These are phyloP conservation scores for Rhodofomes roseus DNA, from an alignment of 1,284 basidiomycete genomes.

Conservation along the genomic window DNA sequence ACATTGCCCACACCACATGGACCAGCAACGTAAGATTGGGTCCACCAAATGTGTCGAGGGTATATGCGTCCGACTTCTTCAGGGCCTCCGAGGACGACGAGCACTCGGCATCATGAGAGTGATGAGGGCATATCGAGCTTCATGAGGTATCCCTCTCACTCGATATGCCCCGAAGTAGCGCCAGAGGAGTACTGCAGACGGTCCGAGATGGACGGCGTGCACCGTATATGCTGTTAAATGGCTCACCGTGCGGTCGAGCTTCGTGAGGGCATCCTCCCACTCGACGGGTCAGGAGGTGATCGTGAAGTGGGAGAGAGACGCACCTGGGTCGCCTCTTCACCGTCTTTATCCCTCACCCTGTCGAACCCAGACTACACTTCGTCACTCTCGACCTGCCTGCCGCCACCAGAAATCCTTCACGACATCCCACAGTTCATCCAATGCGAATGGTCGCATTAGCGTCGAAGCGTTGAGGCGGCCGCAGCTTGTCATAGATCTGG, in stretches of 20 bases:
- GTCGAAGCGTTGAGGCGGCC: neutral
- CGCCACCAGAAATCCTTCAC: neutral
- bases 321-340: neutral
- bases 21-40: too few relatives aligned
- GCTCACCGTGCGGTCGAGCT: slow-evolving; percentile 11
- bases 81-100: neutral
- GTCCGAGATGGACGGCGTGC: neutral
- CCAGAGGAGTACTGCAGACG: neutral
- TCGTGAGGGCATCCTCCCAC: slow-evolving; percentile 22
- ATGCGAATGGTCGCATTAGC: neutral
- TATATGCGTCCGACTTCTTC: neutral
- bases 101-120: neutral
- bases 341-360: neutral
- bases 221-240: neutral
- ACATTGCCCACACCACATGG: too few relatives aligned
- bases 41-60: too few relatives aligned
- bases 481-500: neutral
- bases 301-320: neutral
- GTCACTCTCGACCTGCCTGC: neutral
- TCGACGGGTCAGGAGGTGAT: slow-evolving; percentile 6
- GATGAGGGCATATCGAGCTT: slow-evolving; percentile 17
- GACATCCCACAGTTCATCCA: neutral
- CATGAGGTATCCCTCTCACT: slow-evolving; percentile 28
- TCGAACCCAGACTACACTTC: neutral
- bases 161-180: slow-evolving; percentile 7